Base-by-base conservation (phyloP, 306 rosid genomes). In the Chamaecrista fasciculata region DNA sequence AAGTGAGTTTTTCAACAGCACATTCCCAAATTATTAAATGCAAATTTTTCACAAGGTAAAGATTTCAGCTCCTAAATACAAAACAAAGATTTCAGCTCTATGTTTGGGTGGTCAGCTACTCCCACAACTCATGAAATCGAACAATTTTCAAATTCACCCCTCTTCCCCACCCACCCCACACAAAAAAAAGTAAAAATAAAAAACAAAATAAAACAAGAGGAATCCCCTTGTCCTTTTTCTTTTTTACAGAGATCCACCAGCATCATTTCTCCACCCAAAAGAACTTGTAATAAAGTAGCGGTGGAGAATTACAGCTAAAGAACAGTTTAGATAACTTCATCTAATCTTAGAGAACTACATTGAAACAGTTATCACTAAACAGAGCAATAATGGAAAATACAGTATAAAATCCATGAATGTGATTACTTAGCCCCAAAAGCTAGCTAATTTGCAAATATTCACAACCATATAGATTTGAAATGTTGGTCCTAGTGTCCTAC, bases 1-100 rank as follows among this genome's bases (percentile, higher is more conserved):
- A n/a, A n/a, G n/a, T n/a, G n/a, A n/a, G n/a, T n/a, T n/a, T n/a
- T n/a, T n/a, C n/a, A n/a, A n/a, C n/a, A n/a, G n/a, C n/a, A n/a
- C n/a, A n/a, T n/a, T n/a, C n/a, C n/a, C n/a, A n/a, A n/a, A n/a
- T n/a, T n/a, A n/a, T n/a, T n/a, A n/a, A n/a, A n/a, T n/a, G 99
- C 84, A 94, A 76, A 71, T 94, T 94, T 75, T 94, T 94, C 15
- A 94, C 87, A 24, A 91, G 92, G 83, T 94, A 94, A 65, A 94
- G 99, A 77, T 26, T 4, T 19, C 40, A 62, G 66, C 34, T 31
- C 47, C 25, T n/a, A n/a, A n/a, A n/a, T n/a, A 39, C 57, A n/a
- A 44, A 15, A 48, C 42, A 47, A 14, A 62, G 53, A n/a, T n/a
- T 9, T 26, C 42, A 24, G 66, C 3, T 36, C 23, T 14, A 60